phyloP scores from a whole-genome alignment of 2,329 filamentous ascomycete genomes.

The Colletotrichum liriopes region DNA sequence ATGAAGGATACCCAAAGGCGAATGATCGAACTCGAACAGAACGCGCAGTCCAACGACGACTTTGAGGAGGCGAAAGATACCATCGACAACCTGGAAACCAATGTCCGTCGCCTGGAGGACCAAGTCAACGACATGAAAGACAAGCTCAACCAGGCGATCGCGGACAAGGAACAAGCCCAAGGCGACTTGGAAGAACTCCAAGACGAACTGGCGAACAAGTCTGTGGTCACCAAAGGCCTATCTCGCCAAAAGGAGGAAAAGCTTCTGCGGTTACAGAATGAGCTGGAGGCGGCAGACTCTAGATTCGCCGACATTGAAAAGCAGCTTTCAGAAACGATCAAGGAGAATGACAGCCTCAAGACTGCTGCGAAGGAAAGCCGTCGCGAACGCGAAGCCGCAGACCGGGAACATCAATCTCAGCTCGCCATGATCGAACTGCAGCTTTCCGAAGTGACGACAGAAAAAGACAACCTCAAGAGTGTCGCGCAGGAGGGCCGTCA shows the following conservation, averaged over 20 bases:
- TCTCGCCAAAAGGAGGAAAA: slow-evolving; percentile 84
- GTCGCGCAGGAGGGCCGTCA: slow-evolving; percentile 62
- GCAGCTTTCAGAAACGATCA: slow-evolving; percentile 62
- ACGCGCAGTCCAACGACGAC: slow-evolving; percentile 66
- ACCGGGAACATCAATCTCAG: slow-evolving; percentile 56
- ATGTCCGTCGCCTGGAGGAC: slow-evolving; percentile 67
- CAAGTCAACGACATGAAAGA: slow-evolving; percentile 70
- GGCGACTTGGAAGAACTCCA: slow-evolving; percentile 77
- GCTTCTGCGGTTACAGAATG: slow-evolving; percentile 75
- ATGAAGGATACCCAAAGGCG: slow-evolving; percentile 70
- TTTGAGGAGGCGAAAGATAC: slow-evolving; percentile 71
- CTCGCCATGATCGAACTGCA: slow-evolving; percentile 67
- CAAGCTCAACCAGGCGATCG: slow-evolving; percentile 67
- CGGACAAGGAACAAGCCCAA: slow-evolving; percentile 71
- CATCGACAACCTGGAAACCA: slow-evolving; percentile 72
- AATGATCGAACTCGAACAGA: slow-evolving; percentile 70
- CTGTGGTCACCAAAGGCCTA: slow-evolving; percentile 80
- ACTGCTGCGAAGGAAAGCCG: slow-evolving; percentile 60
- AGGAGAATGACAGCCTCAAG: slow-evolving; percentile 63
- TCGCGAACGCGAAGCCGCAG: slow-evolving; percentile 59
- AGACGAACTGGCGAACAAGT: slow-evolving; percentile 85
- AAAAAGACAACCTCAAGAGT: slow-evolving; percentile 61
- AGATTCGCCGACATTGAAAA: slow-evolving; percentile 69
- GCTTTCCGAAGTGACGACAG: slow-evolving; percentile 61
- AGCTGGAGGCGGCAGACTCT: slow-evolving; percentile 69